Base-by-base conservation (phyloP, 257 asterid genomes). In the Rhazya stricta region DNA sequence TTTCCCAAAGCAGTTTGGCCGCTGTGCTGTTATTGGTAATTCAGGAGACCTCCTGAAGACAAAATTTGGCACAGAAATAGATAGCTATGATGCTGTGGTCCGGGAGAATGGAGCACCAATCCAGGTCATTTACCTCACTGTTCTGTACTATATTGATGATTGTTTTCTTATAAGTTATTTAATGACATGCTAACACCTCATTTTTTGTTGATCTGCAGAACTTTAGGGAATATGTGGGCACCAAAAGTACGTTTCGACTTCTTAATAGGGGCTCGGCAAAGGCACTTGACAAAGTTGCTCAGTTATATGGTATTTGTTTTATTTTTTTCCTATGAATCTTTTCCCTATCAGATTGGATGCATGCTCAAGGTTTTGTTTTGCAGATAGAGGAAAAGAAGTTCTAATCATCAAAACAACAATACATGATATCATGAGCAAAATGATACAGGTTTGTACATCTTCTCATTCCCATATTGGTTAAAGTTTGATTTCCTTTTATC, bases 281-380 rank as follows among this genome's bases (percentile, higher is more conserved):
- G 88, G 99, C 98, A 77, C 97, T 95, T 70, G 98, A 92, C 85
- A 95, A 92, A 95, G 98, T 95, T 75, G 96, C 98, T 3, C 97
- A 92, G 89, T 81, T 95, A 84, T 88, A 95, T 80, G 99, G 99
- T 95, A 90, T 74, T 73, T 76, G 58, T 82, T 67, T 73, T 78
- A 76, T 79, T 74, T 76, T 36, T 53, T 80, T 79, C 74, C 60
- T 74, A 69, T 56, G 66, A 42, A 51, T 37, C 70, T 78, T 83
- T 16, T 43, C 57, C 9, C 16, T 45, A 2, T 60, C 74, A 51
- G 72, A 43, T 50, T 42, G 77, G 53, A 60, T 45, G 62, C 74
- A 58, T 75, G 53, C 77, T 87, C 75, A 83, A 80, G 67, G 23
- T 74, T 78, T 75, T 60, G 53, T 53, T 74, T 67, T 72, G 48